Percentiles rank a stretch among this genome's conserved stretches.
phyloP scores from a whole-genome alignment of 495 filamentous ascomycete species.

The Penicillium cataractarum region DNA sequence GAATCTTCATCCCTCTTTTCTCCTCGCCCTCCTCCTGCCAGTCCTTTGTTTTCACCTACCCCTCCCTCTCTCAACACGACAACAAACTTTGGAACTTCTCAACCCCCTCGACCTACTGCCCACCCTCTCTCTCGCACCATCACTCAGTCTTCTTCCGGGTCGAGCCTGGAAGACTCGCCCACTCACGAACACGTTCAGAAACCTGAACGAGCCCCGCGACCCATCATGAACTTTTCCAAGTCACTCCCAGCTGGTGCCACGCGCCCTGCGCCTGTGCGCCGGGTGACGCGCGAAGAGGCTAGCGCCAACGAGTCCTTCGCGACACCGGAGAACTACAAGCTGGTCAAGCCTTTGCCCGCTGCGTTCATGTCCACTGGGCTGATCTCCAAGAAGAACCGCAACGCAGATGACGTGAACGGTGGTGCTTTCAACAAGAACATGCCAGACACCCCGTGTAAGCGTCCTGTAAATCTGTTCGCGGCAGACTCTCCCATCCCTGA shows the following conservation, averaged over 20 bases:
- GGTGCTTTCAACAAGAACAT: constrained; percentile 48
- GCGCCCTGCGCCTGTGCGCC: constrained; percentile 47
- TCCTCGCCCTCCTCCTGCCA: constrained; percentile 33
- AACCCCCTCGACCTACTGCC: constrained; percentile 49
- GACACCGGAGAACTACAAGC: constrained; percentile 83
- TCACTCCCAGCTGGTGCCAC: constrained; percentile 74
- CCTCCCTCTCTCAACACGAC: constrained; percentile 41
- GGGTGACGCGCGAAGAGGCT: constrained; percentile 48
- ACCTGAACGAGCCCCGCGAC: constrained; percentile 51
- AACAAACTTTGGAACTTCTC: constrained; percentile 16
- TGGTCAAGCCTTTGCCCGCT: constrained; percentile 77
- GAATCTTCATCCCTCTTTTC: constrained; percentile 63
- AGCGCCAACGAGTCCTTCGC: constrained; percentile 61
- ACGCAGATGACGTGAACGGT: constrained; percentile 53
- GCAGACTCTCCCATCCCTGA: constrained; percentile 58
- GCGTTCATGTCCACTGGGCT: constrained; percentile 95
- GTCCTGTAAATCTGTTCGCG: constrained; percentile 65
- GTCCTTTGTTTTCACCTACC: constrained; percentile 41
- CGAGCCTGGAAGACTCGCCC: constrained; percentile 78
- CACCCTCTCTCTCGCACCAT: constrained; percentile 86
- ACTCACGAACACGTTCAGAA: constrained; percentile 65
- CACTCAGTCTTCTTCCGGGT: constrained; percentile 80
- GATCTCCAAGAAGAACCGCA: constrained; percentile 81
- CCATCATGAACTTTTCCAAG: constrained; percentile 72
- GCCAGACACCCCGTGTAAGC: constrained; percentile 97